Percentiles rank a stretch among this genome's conserved stretches.
Conservation (phyloP, 441 rosid genomes). For the Gossypium aridum region DNA sequence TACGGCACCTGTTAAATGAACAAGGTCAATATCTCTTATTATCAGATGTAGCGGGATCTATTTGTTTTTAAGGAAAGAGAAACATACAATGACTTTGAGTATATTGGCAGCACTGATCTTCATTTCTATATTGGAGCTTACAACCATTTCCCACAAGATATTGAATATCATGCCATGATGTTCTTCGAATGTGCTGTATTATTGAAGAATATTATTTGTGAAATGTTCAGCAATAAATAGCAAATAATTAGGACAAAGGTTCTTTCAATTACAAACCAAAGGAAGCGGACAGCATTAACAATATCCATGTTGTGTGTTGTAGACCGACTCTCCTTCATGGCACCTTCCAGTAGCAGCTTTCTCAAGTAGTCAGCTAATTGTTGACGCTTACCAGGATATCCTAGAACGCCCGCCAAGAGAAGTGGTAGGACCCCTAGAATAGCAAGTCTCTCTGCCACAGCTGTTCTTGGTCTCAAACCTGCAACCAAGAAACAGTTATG, state of each 20-base stretch:
- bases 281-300: slow-evolving; percentile 83
- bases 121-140: slow-evolving; percentile 69
- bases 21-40: neutral
- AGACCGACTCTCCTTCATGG: slow-evolving; percentile 49
- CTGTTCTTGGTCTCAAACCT: slow-evolving; percentile 87
- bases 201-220: slow-evolving; percentile 22
- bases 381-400: slow-evolving; percentile 69
- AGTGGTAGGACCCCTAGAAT: slow-evolving; percentile 78
- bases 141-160: slow-evolving; percentile 96
- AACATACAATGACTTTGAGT: slow-evolving; percentile 78
- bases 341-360: slow-evolving; percentile 58
- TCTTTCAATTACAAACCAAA: slow-evolving; percentile 53
- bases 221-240: slow-evolving; percentile 12
- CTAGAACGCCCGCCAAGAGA: slow-evolving; percentile 90
- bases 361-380: slow-evolving; percentile 67
- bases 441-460: slow-evolving; percentile 70
- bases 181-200: slow-evolving; percentile 74
- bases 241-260: slow-evolving; percentile 2
- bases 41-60: slow-evolving; percentile 8
- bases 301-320: slow-evolving; percentile 47
- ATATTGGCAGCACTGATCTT: slow-evolving; percentile 74
- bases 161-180: slow-evolving; percentile 80
- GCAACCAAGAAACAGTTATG: slow-evolving; percentile 26
- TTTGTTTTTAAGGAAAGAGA: slow-evolving; percentile 14
- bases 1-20: slow-evolving; percentile 59